A percentile compares a stretch with the other conserved stretches of the same genome.
These are phyloP conservation scores for Typha latifolia DNA, from an alignment of 176 grass and related monocot genomes.

Conservation along the genomic window DNA sequence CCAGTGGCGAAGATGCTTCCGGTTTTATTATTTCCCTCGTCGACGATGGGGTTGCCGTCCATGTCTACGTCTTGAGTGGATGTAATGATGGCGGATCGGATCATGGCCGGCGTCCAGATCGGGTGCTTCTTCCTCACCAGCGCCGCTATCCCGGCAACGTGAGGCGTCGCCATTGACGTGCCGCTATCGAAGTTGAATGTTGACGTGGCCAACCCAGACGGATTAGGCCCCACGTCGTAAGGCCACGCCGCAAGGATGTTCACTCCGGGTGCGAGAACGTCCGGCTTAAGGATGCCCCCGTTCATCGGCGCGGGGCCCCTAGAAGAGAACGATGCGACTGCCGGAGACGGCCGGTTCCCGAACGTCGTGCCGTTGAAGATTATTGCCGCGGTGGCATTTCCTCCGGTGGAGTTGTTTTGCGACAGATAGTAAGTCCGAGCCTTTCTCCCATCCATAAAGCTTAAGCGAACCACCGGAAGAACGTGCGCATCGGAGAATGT, in stretches of 20 bases:
- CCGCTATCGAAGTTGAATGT: conserved; percentile 43
- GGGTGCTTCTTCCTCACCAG: conserved; percentile 42
- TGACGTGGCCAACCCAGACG: not conserved
- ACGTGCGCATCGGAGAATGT: conserved; percentile 20
- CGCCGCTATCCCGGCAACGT: conserved; percentile 40
- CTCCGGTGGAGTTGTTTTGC: not conserved
- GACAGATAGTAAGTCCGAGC: conserved; percentile 7
- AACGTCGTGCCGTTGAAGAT: conserved; percentile 36
- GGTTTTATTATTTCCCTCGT: conserved; percentile 18
- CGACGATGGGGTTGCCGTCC: conserved; percentile 27
- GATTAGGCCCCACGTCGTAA: conserved; percentile 2
- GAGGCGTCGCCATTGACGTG: conserved; percentile 73
- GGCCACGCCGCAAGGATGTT: conserved; percentile 65
- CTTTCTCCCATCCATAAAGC: conserved; percentile 16
- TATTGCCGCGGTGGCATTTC: conserved; percentile 25
- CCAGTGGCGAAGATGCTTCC: conserved; percentile 37
- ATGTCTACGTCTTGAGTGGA: conserved; percentile 30
- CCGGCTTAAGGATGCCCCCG: conserved; percentile 52
- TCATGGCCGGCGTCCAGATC: conserved; percentile 43
- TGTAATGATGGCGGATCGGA: conserved; percentile 72
- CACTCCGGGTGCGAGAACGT: conserved; percentile 58
- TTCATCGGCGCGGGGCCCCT: conserved; percentile 31
- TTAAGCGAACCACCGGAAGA: conserved; percentile 33
- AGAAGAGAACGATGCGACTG: conserved; percentile 44
- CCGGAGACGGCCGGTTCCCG: conserved; percentile 33